phyloP scores from a whole-genome alignment of 2,329 filamentous ascomycete genomes.

The Tolypocladium amazonense region DNA sequence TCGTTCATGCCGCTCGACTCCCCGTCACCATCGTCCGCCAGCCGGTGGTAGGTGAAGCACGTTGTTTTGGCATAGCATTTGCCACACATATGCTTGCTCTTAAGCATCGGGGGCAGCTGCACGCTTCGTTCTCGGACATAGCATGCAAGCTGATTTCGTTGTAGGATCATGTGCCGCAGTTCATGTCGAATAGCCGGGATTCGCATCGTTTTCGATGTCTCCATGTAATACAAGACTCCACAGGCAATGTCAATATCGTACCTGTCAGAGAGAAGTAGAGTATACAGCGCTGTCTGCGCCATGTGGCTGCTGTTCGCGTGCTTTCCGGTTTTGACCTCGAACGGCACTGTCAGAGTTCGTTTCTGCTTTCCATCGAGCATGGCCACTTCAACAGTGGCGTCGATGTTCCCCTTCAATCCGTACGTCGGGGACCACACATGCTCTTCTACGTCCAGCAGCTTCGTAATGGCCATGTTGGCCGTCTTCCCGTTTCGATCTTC shows the following conservation, averaged over 20 bases:
- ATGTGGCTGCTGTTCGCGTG: slow-evolving; percentile 73
- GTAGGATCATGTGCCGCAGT: slow-evolving; percentile 91
- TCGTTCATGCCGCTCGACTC: slow-evolving; percentile 72
- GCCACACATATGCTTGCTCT: slow-evolving; percentile 69
- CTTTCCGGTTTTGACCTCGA: slow-evolving; percentile 92
- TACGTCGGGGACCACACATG: slow-evolving; percentile 98
- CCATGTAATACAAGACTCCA: slow-evolving; percentile 90
- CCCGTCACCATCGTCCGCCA: slow-evolving; percentile 73
- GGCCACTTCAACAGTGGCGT: slow-evolving; percentile 85
- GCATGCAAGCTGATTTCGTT: slow-evolving; percentile 80
- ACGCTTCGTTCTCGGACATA: slow-evolving; percentile 72
- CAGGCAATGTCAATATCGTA: slow-evolving; percentile 90
- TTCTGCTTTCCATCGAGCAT: slow-evolving; percentile 60
- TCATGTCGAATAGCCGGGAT: slow-evolving; percentile 81
- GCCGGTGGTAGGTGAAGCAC: slow-evolving; percentile 89
- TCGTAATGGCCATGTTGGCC: slow-evolving; percentile 76
- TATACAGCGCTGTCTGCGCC: slow-evolving; percentile 92
- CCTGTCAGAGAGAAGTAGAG: slow-evolving; percentile 80
- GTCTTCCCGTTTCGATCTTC: slow-evolving; percentile 70
- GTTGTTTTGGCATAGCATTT: slow-evolving; percentile 83
- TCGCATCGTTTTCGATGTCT: slow-evolving; percentile 74
- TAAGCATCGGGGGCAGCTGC: slow-evolving; percentile 77
- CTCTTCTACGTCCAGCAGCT: slow-evolving; percentile 92
- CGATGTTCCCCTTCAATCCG: slow-evolving; percentile 93
- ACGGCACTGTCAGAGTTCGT: slow-evolving; percentile 72